Base-by-base conservation (phyloP, 2,329 filamentous ascomycete genomes). In the Coniochaeta ligniaria region DNA sequence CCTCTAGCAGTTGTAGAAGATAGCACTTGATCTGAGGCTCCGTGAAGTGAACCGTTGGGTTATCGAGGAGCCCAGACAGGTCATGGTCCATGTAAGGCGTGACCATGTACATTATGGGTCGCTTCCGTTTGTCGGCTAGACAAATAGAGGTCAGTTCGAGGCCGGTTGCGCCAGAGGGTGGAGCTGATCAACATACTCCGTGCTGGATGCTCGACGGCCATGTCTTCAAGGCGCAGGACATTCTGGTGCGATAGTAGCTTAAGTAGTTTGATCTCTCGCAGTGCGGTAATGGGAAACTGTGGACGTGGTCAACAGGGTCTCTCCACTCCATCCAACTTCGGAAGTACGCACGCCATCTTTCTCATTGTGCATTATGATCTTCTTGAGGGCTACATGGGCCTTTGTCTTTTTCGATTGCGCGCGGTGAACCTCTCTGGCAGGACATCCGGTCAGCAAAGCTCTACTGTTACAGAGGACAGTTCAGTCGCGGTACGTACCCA, bases 61-160 rank as follows among this genome's bases (percentile, higher is more conserved):
- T 99, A 73, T 98, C 95, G 68, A 99, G 86, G 33, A 99, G 85
- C 52, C 95, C 95, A 9, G 94, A 96, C n/a, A 99, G 83, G 75
- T 99, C 95, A 76, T 99, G 95, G 68, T 98, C 93, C 92, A 98
- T 97, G 74, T 99, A 99, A 7, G 94, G 95, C 52, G 89, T 97
- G 58, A 96, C 94, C 95, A 99, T 99, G 76, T 98, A 98, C 81
- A 99, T 92, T 67, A 93, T 93, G 3, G 89, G 88, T 62, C 88
- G 86, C 74, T 91, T 92, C 66, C 88, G 84, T 74, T 91, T 91
- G 72, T 94, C 90, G 67, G 84, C 86, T 88, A 68, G 33, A 35
- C 6, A n/a, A 35, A 58, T 63, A 22, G 52, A 52, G 61, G 65
- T 71, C 66, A 67, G 65, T 52, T 41, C 54, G 38, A 17, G 14